These are phyloP conservation scores for Eleusine indica DNA, from an alignment of 176 grass and related monocot species.

Conservation along the genomic window DNA sequence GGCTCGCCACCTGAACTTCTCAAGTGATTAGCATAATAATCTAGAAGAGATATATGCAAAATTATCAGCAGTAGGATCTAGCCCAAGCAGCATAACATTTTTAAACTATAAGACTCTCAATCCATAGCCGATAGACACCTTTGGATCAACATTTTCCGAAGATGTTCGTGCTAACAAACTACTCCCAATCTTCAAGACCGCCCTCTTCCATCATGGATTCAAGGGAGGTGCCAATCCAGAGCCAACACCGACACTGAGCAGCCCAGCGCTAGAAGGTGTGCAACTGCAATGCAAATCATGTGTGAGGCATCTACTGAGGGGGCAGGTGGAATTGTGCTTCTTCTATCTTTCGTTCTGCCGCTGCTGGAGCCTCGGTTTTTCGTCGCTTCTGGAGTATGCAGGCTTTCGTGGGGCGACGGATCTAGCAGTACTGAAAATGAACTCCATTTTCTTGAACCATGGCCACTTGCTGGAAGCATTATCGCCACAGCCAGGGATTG, in stretches of 20 bases:
- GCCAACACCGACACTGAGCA: constrained; percentile 6
- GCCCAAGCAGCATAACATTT: too few relatives aligned
- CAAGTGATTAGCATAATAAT: constrained; percentile 59
- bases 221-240: constrained; percentile 7
- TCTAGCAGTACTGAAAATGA: constrained; percentile 31
- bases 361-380: constrained; percentile 14
- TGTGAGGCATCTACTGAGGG: too few relatives aligned
- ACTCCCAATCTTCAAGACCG: constrained; percentile 62
- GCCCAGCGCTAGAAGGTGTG: constrained; percentile 7
- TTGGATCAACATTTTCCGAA: constrained; percentile 56
- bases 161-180: constrained; percentile 30
- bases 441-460: constrained; percentile 62
- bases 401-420: constrained; percentile 31
- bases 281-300: constrained; percentile 29
- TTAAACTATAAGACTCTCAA: too few relatives aligned
- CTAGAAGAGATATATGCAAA: constrained; percentile 18
- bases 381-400: not conserved
- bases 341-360: not conserved
- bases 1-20: constrained; percentile 56
- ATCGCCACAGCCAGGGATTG: too few relatives aligned
- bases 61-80: not conserved
- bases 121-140: constrained; percentile 34
- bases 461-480: constrained; percentile 35
- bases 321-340: too few relatives aligned
- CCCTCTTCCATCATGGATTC: constrained; percentile 61